A percentile compares a stretch with the other conserved stretches of the same genome.
phyloP scores from a whole-genome alignment of 108 stramenopile species.

The Cyclotella cryptica region DNA sequence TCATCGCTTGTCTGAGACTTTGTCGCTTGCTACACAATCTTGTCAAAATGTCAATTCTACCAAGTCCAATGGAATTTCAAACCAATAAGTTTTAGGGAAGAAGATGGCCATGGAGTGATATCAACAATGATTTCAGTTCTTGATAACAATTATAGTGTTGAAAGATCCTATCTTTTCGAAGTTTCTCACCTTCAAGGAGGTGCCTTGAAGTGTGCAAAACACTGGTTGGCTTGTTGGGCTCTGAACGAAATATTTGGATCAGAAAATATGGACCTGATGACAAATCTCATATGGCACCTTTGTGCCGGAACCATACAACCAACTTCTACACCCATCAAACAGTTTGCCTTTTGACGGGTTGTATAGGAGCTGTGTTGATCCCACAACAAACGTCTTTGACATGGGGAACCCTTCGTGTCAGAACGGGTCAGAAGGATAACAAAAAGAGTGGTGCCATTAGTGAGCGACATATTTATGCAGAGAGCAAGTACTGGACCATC shows the following conservation, averaged over 20 bases:
- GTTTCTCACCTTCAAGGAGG: constrained; percentile 29
- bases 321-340: constrained; percentile 40
- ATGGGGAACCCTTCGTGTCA: constrained; percentile 15
- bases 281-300: constrained; percentile 48
- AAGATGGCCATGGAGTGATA: constrained; percentile 45
- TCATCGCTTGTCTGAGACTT: no score
- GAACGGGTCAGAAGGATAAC: neutral
- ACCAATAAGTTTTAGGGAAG: constrained; percentile 28
- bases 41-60: constrained; percentile 60
- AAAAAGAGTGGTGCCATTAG: neutral
- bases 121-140: constrained; percentile 33
- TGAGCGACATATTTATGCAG: no score
- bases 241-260: constrained; percentile 75
- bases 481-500: constrained; percentile 75
- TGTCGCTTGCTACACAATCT: constrained; percentile 62
- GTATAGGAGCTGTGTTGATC: no score
- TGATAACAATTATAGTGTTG: neutral
- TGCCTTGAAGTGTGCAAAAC: constrained; percentile 46
- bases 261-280: constrained; percentile 50
- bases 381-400: no score
- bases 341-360: no score
- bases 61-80: constrained; percentile 54
- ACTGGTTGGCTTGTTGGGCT: constrained; percentile 66
- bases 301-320: constrained; percentile 75
- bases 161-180: constrained; percentile 44